Evolutionary conservation across 2,329 filamentous ascomycete genomes (phyloP).

Genomic region (Colletotrichum godetiae): DNA sequence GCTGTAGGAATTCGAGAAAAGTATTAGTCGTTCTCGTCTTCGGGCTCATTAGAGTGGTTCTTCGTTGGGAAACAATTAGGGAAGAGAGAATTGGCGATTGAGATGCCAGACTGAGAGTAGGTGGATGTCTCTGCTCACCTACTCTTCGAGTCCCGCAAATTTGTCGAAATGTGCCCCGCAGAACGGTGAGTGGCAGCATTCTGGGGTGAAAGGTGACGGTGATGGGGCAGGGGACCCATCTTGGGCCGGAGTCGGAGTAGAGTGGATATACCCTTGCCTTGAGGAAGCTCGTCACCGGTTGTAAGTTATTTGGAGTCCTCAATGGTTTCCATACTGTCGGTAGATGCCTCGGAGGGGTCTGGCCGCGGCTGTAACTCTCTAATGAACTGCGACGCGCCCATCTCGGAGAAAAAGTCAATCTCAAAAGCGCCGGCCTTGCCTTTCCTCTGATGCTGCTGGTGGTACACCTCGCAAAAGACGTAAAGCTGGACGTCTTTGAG

Average conservation of each 20-base stretch:
- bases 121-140: neutral
- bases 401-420: constrained; percentile 58
- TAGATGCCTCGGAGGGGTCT: neutral
- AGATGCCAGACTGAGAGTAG: neutral
- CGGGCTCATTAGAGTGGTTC: neutral
- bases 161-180: neutral
- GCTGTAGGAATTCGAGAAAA: neutral
- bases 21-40: neutral
- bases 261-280: no score
- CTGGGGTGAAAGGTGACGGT: neutral
- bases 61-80: neutral
- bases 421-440: constrained; percentile 61
- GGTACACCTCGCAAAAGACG: constrained; percentile 68
- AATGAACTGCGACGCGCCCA: constrained; percentile 53
- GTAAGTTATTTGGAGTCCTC: constrained; percentile 4
- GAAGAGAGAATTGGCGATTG: neutral
- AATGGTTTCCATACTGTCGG: neutral
- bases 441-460: constrained; percentile 62
- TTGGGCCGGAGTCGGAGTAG: neutral
- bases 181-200: neutral
- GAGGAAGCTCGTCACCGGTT: neutral
- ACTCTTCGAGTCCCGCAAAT: neutral
- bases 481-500: constrained; percentile 67
- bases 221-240: neutral
- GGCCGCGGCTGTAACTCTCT: constrained; percentile 48